Evolutionary conservation across 2,329 filamentous ascomycete genomes (phyloP), one percentile per base, ranked within the genome.

Genomic region (Alternaria hordeiaustralica): DNA sequence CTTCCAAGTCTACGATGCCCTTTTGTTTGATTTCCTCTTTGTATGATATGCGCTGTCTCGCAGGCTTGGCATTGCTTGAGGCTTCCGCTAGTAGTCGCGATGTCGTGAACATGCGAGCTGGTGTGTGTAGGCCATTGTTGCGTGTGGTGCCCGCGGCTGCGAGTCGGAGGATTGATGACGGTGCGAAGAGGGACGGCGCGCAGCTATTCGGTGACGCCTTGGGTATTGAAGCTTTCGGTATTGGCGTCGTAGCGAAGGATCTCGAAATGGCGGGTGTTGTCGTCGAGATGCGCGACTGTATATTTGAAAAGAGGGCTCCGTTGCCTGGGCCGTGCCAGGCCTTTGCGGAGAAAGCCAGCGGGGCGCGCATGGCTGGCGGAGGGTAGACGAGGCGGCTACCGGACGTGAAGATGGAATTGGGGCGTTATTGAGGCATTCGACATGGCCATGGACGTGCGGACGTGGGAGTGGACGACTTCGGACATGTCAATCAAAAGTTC

Each of bases 11-110:
- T 13, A 79, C 51, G 21, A 75, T 64, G 54, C 78, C 78, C 65
- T 76, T 77, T 55, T 78, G 73, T 53, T 78, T 75, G 68, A 81
- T 79, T 64, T 81, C 79, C 33, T 81, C 72, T 57, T 74, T 75
- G 71, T 81, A 80, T 25, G 78, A 80, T 63, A 75, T 75, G 58
- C 71, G 75, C 56, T 56, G 55, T 46, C 59, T 74, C 7, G 58
- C 65, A 6, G 67, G 65, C 18, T 60, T 59, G 8, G 61, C 47
- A n/a, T 68, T 71, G 15, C n/a, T 65, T 6, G 66, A 58, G 5
- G 71, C 75, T 58, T 79, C 74, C 6, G 69, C 65, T 25, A 80
- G 43, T 9, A 70, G 54, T 43, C 68, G 70, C 23, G 78, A 78
- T 4, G 69, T 63, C 44, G 67, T 67, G 55, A 80, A 79, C 49